Conservation (phyloP, 257 asterid species). For the Scutellaria baicalensis region DNA sequence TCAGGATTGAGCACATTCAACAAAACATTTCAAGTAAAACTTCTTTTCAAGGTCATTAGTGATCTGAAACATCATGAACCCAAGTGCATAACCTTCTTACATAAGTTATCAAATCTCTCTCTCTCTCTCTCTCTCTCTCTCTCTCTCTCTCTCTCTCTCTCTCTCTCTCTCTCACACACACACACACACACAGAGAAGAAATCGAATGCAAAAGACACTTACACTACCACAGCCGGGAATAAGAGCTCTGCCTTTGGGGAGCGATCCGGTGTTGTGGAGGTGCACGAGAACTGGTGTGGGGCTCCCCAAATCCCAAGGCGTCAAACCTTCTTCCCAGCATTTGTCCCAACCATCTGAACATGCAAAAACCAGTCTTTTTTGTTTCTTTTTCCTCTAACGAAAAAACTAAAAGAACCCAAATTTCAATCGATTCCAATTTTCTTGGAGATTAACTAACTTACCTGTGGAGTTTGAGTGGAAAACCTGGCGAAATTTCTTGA, state of each 20-base stretch:
- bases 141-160: too few relatives aligned
- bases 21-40: not conserved
- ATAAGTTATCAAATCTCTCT: too few relatives aligned
- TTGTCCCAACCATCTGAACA: constrained; percentile 67
- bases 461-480: constrained; percentile 39
- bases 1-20: not conserved
- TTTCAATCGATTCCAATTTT: not conserved
- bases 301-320: constrained; percentile 89
- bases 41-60: too few relatives aligned
- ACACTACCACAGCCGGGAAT: constrained; percentile 92
- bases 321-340: constrained; percentile 70
- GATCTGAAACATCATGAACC: not conserved
- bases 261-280: constrained; percentile 51
- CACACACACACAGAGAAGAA: not conserved
- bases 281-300: constrained; percentile 75
- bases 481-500: constrained; percentile 36
- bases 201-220: constrained; percentile 23
- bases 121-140: too few relatives aligned
- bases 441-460: constrained; percentile 16
- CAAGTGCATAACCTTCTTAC: not conserved
- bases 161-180: too few relatives aligned
- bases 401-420: not conserved
- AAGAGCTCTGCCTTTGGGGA: constrained; percentile 75
- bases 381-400: not conserved
- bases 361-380: not conserved